Base-by-base conservation (phyloP, 306 rosid genomes). In the Erythrophleum fordii region DNA sequence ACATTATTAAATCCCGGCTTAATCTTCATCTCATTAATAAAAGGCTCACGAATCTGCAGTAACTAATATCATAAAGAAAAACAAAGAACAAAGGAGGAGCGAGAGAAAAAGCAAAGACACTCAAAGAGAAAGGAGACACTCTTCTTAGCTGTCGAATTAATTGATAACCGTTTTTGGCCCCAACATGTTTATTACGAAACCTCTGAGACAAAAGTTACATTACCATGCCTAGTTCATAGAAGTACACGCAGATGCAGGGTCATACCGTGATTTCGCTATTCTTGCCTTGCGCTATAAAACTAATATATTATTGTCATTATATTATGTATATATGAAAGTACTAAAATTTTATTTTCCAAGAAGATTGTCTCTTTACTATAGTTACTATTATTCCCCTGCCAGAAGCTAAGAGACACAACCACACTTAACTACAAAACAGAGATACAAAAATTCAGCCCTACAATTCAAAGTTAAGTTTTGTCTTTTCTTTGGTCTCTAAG, bases 401-500 rank as follows among this genome's bases (percentile, higher is more conserved):
- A 85, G 34, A 85, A 60, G 82, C 85, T 9, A 87, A 83, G 74
- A 81, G 83, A 83, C 91, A 87, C 75, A 80, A 42, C 80, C 77
- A 82, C 85, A 68, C 89, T 51, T 77, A 53, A 82, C 79, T 55
- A 86, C 85, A 84, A 85, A 86, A 83, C 85, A 85, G 80, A 85
- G 73, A 65, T 45, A 79, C 48, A 73, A 76, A 79, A 71, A 61
- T 46, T 64, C 84, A 83, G 69, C 87, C 85, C 85, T 59, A 79
- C 89, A 83, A 65, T 85, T 85, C 91, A 83, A 90, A 92, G 90
- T 82, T 70, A 60, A 56, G 56, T 68, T 85, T 91, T 93, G 95
- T 95, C 98, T 51, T 76, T 89, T 77, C 88, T 84, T 90, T 90
- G 86, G 77, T 70, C 81, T 83, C 90, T 34, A 55, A 69, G 59